phyloP scores from a whole-genome alignment of 345 rosid genomes.

The Salix brachista region DNA sequence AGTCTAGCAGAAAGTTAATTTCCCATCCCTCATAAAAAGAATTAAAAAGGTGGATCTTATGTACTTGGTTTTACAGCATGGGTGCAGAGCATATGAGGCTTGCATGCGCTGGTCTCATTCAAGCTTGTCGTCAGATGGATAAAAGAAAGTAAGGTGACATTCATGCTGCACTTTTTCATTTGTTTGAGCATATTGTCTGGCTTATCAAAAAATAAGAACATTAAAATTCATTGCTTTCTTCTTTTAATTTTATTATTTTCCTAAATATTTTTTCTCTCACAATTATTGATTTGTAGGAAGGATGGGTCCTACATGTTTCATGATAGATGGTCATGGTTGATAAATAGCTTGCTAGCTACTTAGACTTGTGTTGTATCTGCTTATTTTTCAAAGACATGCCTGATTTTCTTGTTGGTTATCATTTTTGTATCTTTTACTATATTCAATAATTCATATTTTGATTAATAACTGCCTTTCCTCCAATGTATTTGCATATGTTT shows the following conservation, averaged over 20 bases:
- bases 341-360: neutral
- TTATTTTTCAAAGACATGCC: neutral
- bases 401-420: neutral
- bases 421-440: neutral
- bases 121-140: constrained; percentile 33
- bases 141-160: constrained; percentile 25
- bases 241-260: neutral
- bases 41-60: neutral
- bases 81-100: constrained; percentile 48
- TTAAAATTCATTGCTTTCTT: neutral
- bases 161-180: constrained; percentile 10
- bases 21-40: neutral
- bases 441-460: neutral
- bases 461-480: neutral
- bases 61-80: constrained; percentile 27
- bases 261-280: neutral
- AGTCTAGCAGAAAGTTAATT: neutral
- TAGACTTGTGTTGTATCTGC: neutral
- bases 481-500: neutral
- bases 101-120: constrained; percentile 33
- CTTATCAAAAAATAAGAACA: neutral
- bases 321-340: neutral
- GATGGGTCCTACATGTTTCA: neutral
- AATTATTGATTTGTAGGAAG: neutral
- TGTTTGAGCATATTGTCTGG: neutral